Base-by-base conservation (phyloP, 2,329 filamentous ascomycete genomes). In the Ceratocystis destructans region DNA sequence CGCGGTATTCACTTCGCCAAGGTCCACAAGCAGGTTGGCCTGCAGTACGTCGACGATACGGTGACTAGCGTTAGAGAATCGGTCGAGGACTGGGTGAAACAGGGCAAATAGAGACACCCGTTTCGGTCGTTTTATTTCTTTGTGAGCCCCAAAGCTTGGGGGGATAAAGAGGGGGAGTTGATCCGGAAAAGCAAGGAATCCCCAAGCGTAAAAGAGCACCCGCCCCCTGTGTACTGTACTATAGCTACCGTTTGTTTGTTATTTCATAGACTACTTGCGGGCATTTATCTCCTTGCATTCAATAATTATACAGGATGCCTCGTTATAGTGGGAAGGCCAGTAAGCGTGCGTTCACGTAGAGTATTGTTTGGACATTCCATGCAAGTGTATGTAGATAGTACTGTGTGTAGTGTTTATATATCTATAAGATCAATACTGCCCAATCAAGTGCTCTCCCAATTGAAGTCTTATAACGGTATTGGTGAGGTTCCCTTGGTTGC, bases 41-140 rank as follows among this genome's bases (percentile, higher is more conserved):
- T 85, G 69, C 81, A 80, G 70, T 88, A 87, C 78, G 84, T 95
- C 69, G 87, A 95, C 74, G 87, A 90, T 69, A 92, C 89, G 79
- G 87, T 96, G 65, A 83, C 82, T 68, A 83, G 87, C 65, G 87
- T 84, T 67, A 83, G 91, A 71, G 87, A 92, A 76, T 82, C 82
- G 62, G 79, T 96, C 67, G 91, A 96, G 80, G 85, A 85, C 69
- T 94, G 92, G 90, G 89, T 97, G 65, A 90, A 85, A 80, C 92
- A 95, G 82, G 92, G 90, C 67, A 89, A 88, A 82, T 92, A 83
- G 79, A 72, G 61, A 31, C 20, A n/a, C n/a, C 31, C 2, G 37
- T 10, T 41, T 41, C 10, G 3, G 15, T 41, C 10, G 3, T 41
- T 41, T 44, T 25, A 8, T 8, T 22, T 33, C 15, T 20, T 55